Conservation (phyloP, 2,329 filamentous ascomycete genomes). For the Alternaria longipes region DNA sequence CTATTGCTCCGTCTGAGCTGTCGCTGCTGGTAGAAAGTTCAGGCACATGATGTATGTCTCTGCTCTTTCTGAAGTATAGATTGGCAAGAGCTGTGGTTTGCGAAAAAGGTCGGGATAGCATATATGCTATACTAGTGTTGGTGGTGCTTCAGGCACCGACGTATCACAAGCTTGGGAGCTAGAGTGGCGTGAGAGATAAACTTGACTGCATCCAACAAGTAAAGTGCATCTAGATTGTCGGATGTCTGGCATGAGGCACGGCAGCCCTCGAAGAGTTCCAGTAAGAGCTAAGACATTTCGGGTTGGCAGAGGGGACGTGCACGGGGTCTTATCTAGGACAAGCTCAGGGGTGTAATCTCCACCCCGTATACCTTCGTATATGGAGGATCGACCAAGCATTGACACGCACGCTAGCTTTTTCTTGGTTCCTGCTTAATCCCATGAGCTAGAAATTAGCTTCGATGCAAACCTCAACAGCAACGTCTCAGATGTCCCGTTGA, state of each 20-base stretch:
- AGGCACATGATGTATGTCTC: constrained; percentile 10
- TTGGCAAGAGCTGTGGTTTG: constrained; percentile 11
- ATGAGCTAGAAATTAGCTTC: constrained; percentile 25
- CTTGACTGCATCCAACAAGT: constrained; percentile 8
- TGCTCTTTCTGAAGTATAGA: constrained; percentile 10
- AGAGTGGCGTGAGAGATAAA: constrained; percentile 1
- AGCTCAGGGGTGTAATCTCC: constrained; percentile 24
- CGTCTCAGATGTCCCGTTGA: constrained; percentile 24
- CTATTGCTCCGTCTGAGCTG: constrained; percentile 21
- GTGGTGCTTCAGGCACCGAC: too few relatives aligned
- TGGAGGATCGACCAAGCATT: constrained; percentile 25
- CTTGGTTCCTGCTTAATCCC: constrained; percentile 27
- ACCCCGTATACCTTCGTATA: constrained; percentile 7
- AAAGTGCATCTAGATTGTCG: constrained; percentile 18
- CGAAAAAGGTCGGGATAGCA: constrained; percentile 4
- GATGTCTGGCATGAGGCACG: constrained; percentile 19
- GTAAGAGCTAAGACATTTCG: constrained; percentile 20
- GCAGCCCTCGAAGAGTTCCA: constrained; percentile 13
- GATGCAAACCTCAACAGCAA: constrained; percentile 28
- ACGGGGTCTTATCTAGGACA: constrained; percentile 29
- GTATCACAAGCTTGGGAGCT: background rate
- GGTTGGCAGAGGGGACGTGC: constrained; percentile 23
- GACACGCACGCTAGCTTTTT: constrained; percentile 31
- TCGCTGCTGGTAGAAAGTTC: constrained; percentile 13
- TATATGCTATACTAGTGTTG: too few relatives aligned